Percentiles rank a stretch among this genome's conserved stretches.
Conservation (phyloP, 1,284 basidiomycete species). For the Megacollybia platyphylla region DNA sequence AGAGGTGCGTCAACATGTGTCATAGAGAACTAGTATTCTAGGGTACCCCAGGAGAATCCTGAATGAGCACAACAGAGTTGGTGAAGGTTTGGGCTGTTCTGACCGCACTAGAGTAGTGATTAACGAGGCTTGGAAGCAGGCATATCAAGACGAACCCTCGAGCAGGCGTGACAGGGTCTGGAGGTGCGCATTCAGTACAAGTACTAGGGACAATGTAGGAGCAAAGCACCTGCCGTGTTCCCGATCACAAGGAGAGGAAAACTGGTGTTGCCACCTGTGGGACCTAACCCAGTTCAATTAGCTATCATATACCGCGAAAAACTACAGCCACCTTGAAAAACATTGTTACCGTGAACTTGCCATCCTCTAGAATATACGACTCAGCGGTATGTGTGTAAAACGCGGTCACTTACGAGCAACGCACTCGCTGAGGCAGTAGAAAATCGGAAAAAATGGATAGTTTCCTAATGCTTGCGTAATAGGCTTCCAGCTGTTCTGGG, state of each 20-base stretch:
- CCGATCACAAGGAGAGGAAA: slow-evolving; percentile 8
- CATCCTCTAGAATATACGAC: neutral
- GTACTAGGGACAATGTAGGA: neutral
- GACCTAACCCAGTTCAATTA: slow-evolving; percentile 1
- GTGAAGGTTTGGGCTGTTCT: slow-evolving; percentile 5
- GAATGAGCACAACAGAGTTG: slow-evolving; percentile 8
- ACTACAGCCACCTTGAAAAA: slow-evolving; percentile 1
- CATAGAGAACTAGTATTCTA: neutral
- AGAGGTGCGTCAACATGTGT: neutral
- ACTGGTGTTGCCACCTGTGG: slow-evolving; percentile 7
- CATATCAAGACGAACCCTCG: neutral
- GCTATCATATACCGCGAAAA: neutral
- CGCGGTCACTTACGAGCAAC: slow-evolving; percentile 7
- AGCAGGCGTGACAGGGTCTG: slow-evolving; percentile 7
- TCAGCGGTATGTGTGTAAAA: neutral
- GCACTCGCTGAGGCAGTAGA: slow-evolving; percentile 5
- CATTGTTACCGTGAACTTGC: neutral
- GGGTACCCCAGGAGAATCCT: slow-evolving; percentile 7
- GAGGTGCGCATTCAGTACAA: neutral
- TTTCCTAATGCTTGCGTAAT: slow-evolving; percentile 6
- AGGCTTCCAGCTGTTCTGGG: slow-evolving; percentile 4
- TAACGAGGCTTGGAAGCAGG: neutral
- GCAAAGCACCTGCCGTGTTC: slow-evolving; percentile 6
- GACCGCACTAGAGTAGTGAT: slow-evolving; percentile 1
- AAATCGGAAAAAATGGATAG: slow-evolving; percentile 7